Evolutionary conservation across 2,329 filamentous ascomycete genomes (phyloP), one percentile per base, ranked within the genome.

Genomic region (Aureobasidium namibiae): DNA sequence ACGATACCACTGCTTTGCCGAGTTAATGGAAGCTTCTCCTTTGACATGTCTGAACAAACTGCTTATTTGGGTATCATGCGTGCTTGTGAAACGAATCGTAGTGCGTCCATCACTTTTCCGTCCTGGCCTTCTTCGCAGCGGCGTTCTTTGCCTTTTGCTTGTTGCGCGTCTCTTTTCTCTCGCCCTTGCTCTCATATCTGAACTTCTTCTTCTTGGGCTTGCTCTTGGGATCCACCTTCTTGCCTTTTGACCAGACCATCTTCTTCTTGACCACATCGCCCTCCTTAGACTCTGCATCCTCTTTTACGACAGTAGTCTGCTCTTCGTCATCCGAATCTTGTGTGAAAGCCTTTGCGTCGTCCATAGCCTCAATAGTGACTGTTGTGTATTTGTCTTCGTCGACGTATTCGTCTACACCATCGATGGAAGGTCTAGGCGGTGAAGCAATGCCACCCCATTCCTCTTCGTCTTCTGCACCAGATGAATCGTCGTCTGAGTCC

Each of bases 311-410:
- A 56, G n/a, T 52, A 18, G 36, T 24, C 31, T 33, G 38, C 23
- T 38, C 56, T 48, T 48, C 59, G 29, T 61, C 59, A 14, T 56
- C 59, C 8, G 46, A 53, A 9, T 41, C 58, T 4, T 50, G 29
- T 1, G 38, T 48, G 23, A 61, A 61, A 45, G 61, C 56, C 36
- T 60, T 60, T 48, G 59, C 86, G 16, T 95, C 82, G 63, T 87
- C 87, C 65, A 99, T 90, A 11, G 89, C 87, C 71, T 96, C 92
- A 1, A 99, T 86, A 0, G 90, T 96, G 26, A 99, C 94, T 0
- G 90, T 96, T 0, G 94, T 97, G 72, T 90, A 96, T 70, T 88
- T 89, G 72, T 96, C 92, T 72, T 97, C 94, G 72, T 99, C 94
- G 64, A 96, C 83, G 74, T 96, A 99, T 72, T 97, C 91, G 44